Evolutionary conservation across 1,284 basidiomycete genomes (phyloP).

Genomic region (Salmacisia buchloeana): DNA sequence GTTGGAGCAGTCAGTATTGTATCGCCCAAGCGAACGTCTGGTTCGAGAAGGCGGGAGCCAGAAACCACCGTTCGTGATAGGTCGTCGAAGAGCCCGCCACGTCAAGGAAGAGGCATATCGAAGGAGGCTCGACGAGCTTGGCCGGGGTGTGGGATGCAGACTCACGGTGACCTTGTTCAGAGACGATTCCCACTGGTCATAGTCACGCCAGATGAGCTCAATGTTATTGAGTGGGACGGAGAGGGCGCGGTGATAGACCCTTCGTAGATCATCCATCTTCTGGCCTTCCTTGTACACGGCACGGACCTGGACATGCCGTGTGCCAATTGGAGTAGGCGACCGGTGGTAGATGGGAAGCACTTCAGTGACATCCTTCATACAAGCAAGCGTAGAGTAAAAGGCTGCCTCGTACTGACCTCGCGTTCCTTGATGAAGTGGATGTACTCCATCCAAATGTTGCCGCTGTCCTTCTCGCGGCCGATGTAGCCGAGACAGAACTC

Average conservation of each 20-base stretch:
- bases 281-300: constrained; percentile 76
- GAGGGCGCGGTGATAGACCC: constrained; percentile 86
- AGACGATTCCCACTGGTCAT: constrained; percentile 84
- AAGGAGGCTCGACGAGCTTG: too few relatives aligned
- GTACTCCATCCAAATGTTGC: constrained; percentile 61
- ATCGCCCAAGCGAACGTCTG: too few relatives aligned
- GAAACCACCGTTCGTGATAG: too few relatives aligned
- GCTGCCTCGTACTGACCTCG: constrained; percentile 54
- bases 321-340: neutral
- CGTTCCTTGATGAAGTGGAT: constrained; percentile 77
- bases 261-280: constrained; percentile 86
- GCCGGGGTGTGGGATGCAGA: too few relatives aligned
- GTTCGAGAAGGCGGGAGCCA: too few relatives aligned
- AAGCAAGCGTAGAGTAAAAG: too few relatives aligned
- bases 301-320: neutral
- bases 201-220: constrained; percentile 88
- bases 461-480: constrained; percentile 63
- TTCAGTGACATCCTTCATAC: neutral
- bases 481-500: constrained; percentile 88
- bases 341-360: neutral
- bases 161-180: constrained; percentile 80
- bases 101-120: too few relatives aligned
- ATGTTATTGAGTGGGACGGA: constrained; percentile 90
- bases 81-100: too few relatives aligned
- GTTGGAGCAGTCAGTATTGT: neutral